Base-by-base conservation (phyloP, 2,329 filamentous ascomycete species). In the Xylariales sp. region DNA sequence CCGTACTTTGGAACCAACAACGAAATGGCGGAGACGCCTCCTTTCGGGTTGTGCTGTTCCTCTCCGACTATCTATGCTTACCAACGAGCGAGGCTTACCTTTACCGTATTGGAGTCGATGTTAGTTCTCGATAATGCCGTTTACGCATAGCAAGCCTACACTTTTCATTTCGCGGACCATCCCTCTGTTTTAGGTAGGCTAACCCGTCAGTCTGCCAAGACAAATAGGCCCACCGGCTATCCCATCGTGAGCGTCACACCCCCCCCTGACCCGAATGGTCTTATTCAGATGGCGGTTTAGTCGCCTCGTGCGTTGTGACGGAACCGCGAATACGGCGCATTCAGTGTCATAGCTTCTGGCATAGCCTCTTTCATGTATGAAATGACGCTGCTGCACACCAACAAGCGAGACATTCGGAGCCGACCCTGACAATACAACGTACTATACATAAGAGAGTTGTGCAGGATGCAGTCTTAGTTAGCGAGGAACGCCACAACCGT, bases 251-350 rank as follows among this genome's bases (percentile, higher is more conserved):
- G 49, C 41, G 36, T 32, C 32, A 52, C 28, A 2, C 48, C 28
- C 36, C n/a, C 39, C 32, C 39, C 18, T 28, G 36, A 28, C 5
- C 28, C 32, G 30, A 34, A 28, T 60, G 28, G 39, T 54, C 30
- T 65, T 48, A 23, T 34, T 59, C 49, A 54, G 39, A 54, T 48
- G 39, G 48, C 61, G 54, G 41, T 5, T 52, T 43, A 43, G 46
- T 28, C 52, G n/a, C 53, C 55, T 49, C 41, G 43, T 48, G 34
- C 14, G 43, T n/a, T 8, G 52, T 52, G 23, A 41, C 46, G 18
- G 58, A 23, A 56, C 39, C 32, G 23, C 5, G 23, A 61, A 66
- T 66, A 62, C 58, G 64, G 64, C 64, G 58, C 64, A 62, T 66
- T 53, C 53, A 28, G 50, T 45, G 52, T 53, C 36, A 63, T 53